Evolutionary conservation across 78 protist genomes (phyloP), one percentile per base, ranked within the genome.

Genomic region (Chrysochromulina tobinii): DNA sequence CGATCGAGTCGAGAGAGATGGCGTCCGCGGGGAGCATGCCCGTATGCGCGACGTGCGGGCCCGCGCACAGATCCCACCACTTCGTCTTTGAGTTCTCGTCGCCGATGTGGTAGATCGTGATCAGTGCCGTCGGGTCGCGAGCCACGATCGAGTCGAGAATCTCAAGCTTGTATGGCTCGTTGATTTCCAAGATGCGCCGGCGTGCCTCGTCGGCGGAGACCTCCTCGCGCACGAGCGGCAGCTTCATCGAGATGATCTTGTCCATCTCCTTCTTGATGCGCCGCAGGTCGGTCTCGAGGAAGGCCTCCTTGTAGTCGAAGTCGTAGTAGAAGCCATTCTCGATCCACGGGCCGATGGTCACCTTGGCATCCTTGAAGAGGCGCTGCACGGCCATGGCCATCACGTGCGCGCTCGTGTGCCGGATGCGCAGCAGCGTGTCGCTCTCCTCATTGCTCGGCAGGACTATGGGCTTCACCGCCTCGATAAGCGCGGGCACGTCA

Each of bases 51-150:
- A 91, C 93, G 89, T 91, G 93, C 17, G 93, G 93, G 15, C 93
- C 93, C 7, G 93, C 93, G n/a, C 94, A 92, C 3, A 92, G 88
- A 73, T 92, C 94, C 94, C 94, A 92, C 94, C 94, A 92, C 23
- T 12, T 12, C 23, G 7, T 12, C 64, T 59, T 7, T 38, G 38
- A 38, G 38, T 38, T 38, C 66, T 81, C 84, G 21, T 92, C 88
- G 58, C 91, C 90, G 6, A 92, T 38, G 73, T 86, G 91, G 86
- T 92, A 92, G 66, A 92, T 92, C n/a, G 84, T 86, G 73, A 92
- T 92, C 67, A 73, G 83, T 48, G 66, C 90, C 58, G 9, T 12
- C 51, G 20, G 5, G 25, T 17, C 59, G 64, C 12, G 23, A 2
- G 20, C 89, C 69, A 64, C 27, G 77, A 90, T 90, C 51, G 81